Evolutionary conservation across 73 alveolate genomes (phyloP).

Genomic region (Paramecium sonneborni): DNA sequence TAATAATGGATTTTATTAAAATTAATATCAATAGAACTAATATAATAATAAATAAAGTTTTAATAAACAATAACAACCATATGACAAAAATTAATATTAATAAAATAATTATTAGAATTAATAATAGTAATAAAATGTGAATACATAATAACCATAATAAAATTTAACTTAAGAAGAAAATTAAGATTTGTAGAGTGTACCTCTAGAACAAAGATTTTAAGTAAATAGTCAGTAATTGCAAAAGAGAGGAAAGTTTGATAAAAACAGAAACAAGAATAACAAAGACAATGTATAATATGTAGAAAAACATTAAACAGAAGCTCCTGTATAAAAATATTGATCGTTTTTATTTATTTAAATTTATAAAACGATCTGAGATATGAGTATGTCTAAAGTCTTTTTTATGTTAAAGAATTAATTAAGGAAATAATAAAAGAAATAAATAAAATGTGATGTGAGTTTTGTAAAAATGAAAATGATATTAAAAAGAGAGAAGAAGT

Average conservation of each 20-base stretch:
- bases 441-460: too few relatives aligned
- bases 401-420: too few relatives aligned
- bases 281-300: neutral
- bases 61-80: neutral
- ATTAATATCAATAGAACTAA: neutral
- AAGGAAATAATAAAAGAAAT: too few relatives aligned
- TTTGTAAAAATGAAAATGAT: too few relatives aligned
- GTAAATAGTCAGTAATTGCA: neutral
- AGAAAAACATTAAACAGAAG: neutral
- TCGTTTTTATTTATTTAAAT: neutral
- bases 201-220: neutral
- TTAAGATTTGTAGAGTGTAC: neutral
- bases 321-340: conserved; percentile 22
- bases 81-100: neutral
- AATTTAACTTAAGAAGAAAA: neutral
- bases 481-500: too few relatives aligned
- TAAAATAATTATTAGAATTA: neutral
- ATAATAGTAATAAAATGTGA: neutral
- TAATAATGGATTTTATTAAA: conserved; percentile 53
- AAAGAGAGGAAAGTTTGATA: neutral
- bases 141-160: neutral
- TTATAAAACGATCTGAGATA: neutral
- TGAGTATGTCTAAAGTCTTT: too few relatives aligned
- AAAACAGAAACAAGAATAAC: neutral
- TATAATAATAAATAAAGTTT: neutral